These are phyloP conservation scores for Anisodus tanguticus DNA, from an alignment of 257 asterid genomes.

Conservation along the genomic window DNA sequence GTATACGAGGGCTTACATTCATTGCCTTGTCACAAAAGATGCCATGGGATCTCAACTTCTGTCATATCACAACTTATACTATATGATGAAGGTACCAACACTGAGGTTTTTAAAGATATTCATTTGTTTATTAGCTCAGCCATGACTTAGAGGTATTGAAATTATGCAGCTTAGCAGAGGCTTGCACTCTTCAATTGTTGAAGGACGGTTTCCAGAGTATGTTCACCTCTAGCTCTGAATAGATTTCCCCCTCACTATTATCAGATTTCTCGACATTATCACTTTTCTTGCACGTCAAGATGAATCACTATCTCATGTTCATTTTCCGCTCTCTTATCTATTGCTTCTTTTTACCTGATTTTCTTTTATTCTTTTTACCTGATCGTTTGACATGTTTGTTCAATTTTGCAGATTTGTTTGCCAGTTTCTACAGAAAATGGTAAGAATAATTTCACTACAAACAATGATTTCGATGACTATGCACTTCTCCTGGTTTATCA, in stretches of 20 bases:
- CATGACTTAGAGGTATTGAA: constrained; percentile 33
- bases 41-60: constrained; percentile 98
- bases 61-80: constrained; percentile 84
- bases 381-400: background rate
- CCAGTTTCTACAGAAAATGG: constrained; percentile 85
- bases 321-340: constrained; percentile 10
- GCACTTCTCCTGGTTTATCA: background rate
- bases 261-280: background rate
- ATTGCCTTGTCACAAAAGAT: constrained; percentile 92
- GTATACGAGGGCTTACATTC: constrained; percentile 90
- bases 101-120: background rate
- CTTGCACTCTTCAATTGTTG: constrained; percentile 78
- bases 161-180: constrained; percentile 88
- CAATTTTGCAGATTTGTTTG: constrained; percentile 72
- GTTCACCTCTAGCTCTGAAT: constrained; percentile 33
- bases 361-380: background rate
- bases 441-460: constrained; percentile 33
- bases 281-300: background rate
- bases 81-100: constrained; percentile 82
- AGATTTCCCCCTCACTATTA: background rate
- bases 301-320: background rate
- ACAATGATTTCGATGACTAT: background rate
- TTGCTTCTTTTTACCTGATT: background rate
- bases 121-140: constrained; percentile 3
- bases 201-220: constrained; percentile 84